Evolutionary conservation across 164 flowering plant genomes (phyloP).

Genomic region (Berberis vulgaris): DNA sequence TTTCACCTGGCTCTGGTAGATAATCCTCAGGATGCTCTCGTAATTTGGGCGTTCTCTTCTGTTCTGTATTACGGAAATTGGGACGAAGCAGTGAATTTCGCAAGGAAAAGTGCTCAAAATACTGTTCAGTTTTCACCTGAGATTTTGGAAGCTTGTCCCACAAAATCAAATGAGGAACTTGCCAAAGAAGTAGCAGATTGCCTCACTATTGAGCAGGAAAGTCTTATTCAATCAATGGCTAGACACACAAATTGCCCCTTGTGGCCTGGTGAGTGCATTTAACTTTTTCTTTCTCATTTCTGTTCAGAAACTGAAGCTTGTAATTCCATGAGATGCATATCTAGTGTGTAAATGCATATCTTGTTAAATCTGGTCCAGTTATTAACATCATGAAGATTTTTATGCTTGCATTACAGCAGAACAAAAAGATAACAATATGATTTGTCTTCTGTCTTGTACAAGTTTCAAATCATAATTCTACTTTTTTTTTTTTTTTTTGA

Average conservation of each 20-base stretch:
- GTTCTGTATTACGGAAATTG: constrained; percentile 58
- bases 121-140: constrained; percentile 43
- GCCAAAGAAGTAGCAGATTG: constrained; percentile 46
- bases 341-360: too few species aligned
- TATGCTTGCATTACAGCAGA: too few species aligned
- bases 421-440: too few species aligned
- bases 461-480: too few species aligned
- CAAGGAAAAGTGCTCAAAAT: constrained; percentile 39
- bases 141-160: constrained; percentile 25
- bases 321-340: too few species aligned
- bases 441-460: too few species aligned
- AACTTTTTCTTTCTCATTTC: neutral
- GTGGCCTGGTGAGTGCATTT: constrained; percentile 44
- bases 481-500: too few species aligned
- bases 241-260: constrained; percentile 28
- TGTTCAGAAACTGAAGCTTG: neutral
- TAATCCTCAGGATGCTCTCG: constrained; percentile 67
- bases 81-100: constrained; percentile 54
- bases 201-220: constrained; percentile 19
- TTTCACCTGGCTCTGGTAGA: constrained; percentile 73
- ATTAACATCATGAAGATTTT: too few species aligned
- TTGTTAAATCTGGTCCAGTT: too few species aligned
- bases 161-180: constrained; percentile 49
- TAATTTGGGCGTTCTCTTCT: constrained; percentile 59
- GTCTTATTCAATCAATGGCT: constrained; percentile 31